Conservation (phyloP, 805 yeast species). For the Wickerhamomyces chambardii region DNA sequence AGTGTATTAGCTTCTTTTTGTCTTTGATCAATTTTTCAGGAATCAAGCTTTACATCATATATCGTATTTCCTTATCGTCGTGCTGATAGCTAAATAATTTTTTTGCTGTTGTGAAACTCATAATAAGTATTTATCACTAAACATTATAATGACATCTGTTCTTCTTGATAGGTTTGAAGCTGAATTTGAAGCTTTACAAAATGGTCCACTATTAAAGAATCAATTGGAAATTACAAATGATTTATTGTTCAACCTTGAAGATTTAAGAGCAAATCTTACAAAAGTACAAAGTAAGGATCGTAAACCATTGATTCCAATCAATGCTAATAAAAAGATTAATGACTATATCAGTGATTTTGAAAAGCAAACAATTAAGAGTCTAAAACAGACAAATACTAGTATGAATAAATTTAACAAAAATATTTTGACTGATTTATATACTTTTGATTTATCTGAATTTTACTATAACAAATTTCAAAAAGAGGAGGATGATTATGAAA, state of each 20-base stretch:
- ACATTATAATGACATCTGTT: too few species aligned
- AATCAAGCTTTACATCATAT: too few species aligned
- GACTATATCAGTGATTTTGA: too few species aligned
- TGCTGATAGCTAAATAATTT: too few species aligned
- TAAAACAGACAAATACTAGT: slow-evolving; percentile 17
- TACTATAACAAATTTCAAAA: slow-evolving; percentile 21
- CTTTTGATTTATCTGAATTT: slow-evolving; percentile 22
- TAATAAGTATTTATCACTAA: too few species aligned
- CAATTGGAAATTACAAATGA: background rate
- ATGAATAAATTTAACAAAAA: slow-evolving; percentile 19
- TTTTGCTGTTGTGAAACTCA: too few species aligned
- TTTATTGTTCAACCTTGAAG: background rate
- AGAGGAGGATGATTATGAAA: slow-evolving; percentile 6
- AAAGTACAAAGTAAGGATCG: background rate
- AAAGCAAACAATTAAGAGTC: slow-evolving; percentile 4
- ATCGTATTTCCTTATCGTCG: too few species aligned
- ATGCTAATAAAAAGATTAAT: too few species aligned
- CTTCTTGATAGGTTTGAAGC: slow-evolving; percentile 1
- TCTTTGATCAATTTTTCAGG: too few species aligned
- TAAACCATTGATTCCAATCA: background rate
- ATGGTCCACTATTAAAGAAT: too few species aligned
- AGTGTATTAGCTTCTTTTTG: too few species aligned
- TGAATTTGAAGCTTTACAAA: too few species aligned
- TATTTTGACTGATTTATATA: slow-evolving; percentile 19
- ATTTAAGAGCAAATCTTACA: background rate